Base-by-base conservation (phyloP, 805 yeast genomes). In the Cyberlindnera americana region DNA sequence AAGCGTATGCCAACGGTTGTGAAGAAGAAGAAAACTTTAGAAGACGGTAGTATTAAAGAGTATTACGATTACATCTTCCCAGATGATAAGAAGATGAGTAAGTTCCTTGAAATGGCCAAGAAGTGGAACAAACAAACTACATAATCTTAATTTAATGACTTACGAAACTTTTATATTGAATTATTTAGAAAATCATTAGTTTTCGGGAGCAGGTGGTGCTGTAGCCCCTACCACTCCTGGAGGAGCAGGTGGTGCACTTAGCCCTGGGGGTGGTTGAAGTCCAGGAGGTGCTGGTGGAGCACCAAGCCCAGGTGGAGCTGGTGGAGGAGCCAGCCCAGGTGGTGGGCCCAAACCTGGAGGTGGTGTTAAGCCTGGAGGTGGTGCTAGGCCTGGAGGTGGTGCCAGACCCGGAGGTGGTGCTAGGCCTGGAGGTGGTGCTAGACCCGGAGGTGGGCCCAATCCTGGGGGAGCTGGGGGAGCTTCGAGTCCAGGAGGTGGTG, bases 41-140 rank as follows among this genome's bases (percentile, higher is more conserved):
- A 56, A 3, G 73, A 69, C 33, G 81, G 76, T 3, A 54, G 67
- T 2, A 73, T 73, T 40, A 71, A 73, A 43, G 87, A 80, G 50
- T 69, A 68, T 47, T 53, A 67, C 37, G 89, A 78, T 40, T 83
- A 78, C 57, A 61, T 73, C 5, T 87, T 83, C 51, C 86, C 90
- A 1, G 85, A 81, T 32, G 85, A 80, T 48, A 70, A 65, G 33
- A 47, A 47, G 23, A 48, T 59, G 38, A 50, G 60, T 13, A 69
- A 62, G 35, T 61, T 76, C 30, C 49, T 73, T 36, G 70, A 65
- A 19, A 65, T 72, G 49, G 81, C 81, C 1, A 65, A 63, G 48
- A 65, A 67, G 50, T 76, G 80, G 80, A 53, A 59, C 35, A 48
- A 54, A 29, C 34, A 32, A 16, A 13, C 35, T 23, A 24, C 35